Conservation (phyloP, 192 early-diverging fungal genomes). For the Podochytrium sp. region DNA sequence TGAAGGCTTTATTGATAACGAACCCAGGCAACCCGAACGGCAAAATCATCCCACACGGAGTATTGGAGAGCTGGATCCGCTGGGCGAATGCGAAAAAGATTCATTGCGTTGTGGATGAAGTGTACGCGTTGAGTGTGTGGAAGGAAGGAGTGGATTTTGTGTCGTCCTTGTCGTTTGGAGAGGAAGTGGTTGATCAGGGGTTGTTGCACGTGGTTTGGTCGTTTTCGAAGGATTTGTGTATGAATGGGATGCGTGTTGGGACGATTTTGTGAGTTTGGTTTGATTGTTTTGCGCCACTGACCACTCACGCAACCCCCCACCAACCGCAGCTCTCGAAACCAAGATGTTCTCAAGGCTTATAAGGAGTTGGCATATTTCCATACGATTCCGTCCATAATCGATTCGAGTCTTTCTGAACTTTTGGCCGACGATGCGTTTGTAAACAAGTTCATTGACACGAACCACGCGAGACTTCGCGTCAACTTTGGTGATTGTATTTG, state of each 20-base stretch:
- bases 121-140: conserved; percentile 61
- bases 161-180: not conserved
- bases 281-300: conserved; percentile 17
- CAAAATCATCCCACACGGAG: conserved; percentile 49
- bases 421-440: conserved; percentile 62
- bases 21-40: conserved; percentile 77
- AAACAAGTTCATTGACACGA: conserved; percentile 61
- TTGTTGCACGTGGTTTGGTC: conserved; percentile 74
- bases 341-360: conserved; percentile 13
- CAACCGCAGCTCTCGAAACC: conserved; percentile 23
- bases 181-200: not conserved
- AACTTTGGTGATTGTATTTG: conserved; percentile 43
- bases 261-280: conserved; percentile 52
- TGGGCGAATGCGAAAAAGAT: conserved; percentile 69
- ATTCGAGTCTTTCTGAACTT: conserved; percentile 59
- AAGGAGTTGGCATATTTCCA: conserved; percentile 52
- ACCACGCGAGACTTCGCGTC: conserved; percentile 58
- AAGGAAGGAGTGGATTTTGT: conserved; percentile 13
- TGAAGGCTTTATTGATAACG: conserved; percentile 66
- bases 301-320: not conserved
- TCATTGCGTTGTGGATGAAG: conserved; percentile 78
- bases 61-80: conserved; percentile 57
- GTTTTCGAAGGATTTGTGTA: conserved; percentile 83
- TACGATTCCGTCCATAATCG: conserved; percentile 61
- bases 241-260: conserved; percentile 75